phyloP scores from a whole-genome alignment of 2,329 filamentous ascomycete genomes.

The Talaromyces sp. region DNA sequence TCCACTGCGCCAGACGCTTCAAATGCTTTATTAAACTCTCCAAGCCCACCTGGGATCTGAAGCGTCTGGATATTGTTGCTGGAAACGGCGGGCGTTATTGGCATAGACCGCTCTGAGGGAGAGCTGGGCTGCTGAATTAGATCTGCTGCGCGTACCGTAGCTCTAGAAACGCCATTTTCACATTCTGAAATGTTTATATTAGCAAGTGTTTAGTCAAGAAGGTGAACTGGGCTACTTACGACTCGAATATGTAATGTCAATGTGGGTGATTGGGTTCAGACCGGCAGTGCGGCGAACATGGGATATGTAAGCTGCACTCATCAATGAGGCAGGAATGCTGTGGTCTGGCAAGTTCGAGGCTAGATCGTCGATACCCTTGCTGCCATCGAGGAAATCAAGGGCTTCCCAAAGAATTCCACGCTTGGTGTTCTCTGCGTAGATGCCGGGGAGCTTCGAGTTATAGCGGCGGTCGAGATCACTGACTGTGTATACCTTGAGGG shows the following conservation, averaged over 20 bases:
- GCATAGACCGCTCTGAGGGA: not conserved
- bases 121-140: not conserved
- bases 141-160: not conserved
- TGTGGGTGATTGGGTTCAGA: not conserved
- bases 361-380: not conserved
- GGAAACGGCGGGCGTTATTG: not conserved
- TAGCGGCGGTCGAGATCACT: not conserved
- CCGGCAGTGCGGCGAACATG: not conserved
- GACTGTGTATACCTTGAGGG: not conserved
- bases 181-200: not conserved
- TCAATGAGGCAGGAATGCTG: not conserved
- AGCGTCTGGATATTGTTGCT: not conserved
- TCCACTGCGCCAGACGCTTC: not conserved
- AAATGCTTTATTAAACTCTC: not conserved
- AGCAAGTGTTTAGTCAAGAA: not conserved
- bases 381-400: not conserved
- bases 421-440: not conserved
- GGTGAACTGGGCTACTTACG: not conserved
- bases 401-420: not conserved
- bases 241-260: not conserved
- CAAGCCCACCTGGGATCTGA: not conserved
- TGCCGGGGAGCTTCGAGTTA: not conserved
- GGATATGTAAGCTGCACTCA: not conserved
- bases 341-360: not conserved
- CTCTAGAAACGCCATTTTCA: not conserved